Evolutionary conservation across 169 alveolate species (phyloP).

Genomic region (Eimeria zaria): DNA sequence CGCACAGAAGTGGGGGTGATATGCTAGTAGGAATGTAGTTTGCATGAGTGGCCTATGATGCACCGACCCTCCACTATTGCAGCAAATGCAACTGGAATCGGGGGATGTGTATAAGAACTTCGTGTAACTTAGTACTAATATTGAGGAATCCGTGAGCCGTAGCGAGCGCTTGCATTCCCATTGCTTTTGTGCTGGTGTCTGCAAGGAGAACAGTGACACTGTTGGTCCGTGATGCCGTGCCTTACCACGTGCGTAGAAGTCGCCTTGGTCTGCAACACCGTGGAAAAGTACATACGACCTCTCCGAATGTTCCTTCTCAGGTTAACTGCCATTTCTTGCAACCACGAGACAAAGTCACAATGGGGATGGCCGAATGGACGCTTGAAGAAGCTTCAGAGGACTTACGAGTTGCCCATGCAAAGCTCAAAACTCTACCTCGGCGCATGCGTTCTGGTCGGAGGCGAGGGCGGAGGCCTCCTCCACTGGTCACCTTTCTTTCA

Average conservation of each 20-base stretch:
- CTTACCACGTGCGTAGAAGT: neutral
- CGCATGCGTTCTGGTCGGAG: conserved; percentile 73
- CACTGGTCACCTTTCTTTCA: conserved; percentile 42
- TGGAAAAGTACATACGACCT: neutral
- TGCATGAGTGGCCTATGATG: neutral
- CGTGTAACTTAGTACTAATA: neutral
- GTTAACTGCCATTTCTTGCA: conserved; percentile 73
- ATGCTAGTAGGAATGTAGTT: neutral
- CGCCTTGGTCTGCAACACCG: too few species aligned
- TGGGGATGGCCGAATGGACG: conserved; percentile 79
- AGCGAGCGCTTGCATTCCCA: neutral
- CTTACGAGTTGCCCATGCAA: conserved; percentile 51
- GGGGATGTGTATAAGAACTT: neutral
- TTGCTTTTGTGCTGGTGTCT: neutral
- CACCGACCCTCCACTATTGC: neutral
- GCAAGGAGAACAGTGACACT: neutral
- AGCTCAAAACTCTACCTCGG: conserved; percentile 63
- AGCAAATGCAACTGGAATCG: neutral
- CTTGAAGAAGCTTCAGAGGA: conserved; percentile 61
- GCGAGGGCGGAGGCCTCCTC: conserved; percentile 42
- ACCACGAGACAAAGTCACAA: conserved; percentile 69
- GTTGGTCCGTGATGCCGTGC: neutral
- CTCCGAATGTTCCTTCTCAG: conserved; percentile 10
- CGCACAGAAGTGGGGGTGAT: neutral
- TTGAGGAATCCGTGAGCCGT: neutral